Evolutionary conservation across 176 grass and related monocot genomes (phyloP), one percentile per base, ranked within the genome.

Genomic region (Hordeum marinum): DNA sequence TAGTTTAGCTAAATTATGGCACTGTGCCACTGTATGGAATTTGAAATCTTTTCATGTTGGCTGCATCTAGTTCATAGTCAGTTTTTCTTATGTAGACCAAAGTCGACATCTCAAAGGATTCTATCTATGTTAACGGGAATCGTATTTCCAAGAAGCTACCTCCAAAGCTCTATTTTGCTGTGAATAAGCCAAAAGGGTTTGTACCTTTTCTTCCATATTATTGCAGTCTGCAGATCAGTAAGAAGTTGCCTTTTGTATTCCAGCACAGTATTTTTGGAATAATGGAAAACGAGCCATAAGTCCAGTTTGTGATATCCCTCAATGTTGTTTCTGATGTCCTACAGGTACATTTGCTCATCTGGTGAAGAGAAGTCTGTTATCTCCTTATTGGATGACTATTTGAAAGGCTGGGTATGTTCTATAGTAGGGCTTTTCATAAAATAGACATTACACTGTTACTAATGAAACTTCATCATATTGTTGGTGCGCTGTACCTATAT

Each of bases 101-200:
- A 70, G 93, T 98, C 41, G 91, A 95, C 82, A 63, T 98, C 55
- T 78, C 81, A 1, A 95, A 95, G 96, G 96, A 98, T 87, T 94
- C 93, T 64, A 94, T 98, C 83, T 95, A 98, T 15, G 91, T 98
- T 72, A 95, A 98, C 45, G 93, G 93, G 35, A 98, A 90, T 24
- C 93, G 89, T 43, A 88, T 98, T 77, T 85, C 96, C 37, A 98
- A 95, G 85, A 98, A 88, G 77, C 60, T 95, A 54, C 96, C 96
- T 80, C 93, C 88, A 1, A 95, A 95, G 68, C 72, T 95, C 8
- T 95, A 95, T 86, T 98, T 98, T 90, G 91, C 89, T 81, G 76
- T 98, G 69, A 95, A 98, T 87, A 98, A 98, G 81, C 91, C 96
- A 83, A 95, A 98, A 89, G 93, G 93, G 96, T 98, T 50, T 24